Conservation (phyloP, 331 rosid genomes). For the Stylosanthes scabra region DNA sequence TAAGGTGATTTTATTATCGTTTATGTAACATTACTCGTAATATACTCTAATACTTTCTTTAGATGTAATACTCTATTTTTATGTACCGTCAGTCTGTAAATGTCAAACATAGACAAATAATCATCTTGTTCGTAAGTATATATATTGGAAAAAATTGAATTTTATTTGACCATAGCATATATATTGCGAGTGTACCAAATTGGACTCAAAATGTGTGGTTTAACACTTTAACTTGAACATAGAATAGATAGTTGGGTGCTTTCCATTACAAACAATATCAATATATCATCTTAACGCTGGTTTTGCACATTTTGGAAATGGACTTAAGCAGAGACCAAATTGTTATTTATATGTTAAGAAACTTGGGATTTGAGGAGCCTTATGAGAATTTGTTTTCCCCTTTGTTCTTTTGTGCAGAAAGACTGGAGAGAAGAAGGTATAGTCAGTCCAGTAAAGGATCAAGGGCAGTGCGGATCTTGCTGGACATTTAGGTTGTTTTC, state of each 20-base stretch:
- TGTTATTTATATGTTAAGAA: neutral
- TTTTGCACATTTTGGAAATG: neutral
- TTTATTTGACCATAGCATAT: too few relatives aligned
- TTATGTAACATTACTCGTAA: too few relatives aligned
- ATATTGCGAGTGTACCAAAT: too few relatives aligned
- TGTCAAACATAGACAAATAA: too few relatives aligned
- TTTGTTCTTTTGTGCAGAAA: conserved; percentile 59
- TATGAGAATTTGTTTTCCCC: conserved; percentile 18
- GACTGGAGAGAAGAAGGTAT: conserved; percentile 91
- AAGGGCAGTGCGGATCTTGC: conserved; percentile 95
- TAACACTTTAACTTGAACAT: neutral
- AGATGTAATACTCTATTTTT: too few relatives aligned
- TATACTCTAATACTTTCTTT: too few relatives aligned
- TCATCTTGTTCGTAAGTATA: too few relatives aligned
- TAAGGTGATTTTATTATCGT: too few relatives aligned
- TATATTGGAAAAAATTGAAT: too few relatives aligned
- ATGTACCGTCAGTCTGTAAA: too few relatives aligned
- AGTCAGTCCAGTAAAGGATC: conserved; percentile 84
- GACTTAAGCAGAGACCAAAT: neutral
- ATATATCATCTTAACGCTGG: neutral
- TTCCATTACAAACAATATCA: neutral
- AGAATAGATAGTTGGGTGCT: neutral
- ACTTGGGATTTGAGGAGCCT: neutral
- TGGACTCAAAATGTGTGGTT: neutral
- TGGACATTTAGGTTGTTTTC: conserved; percentile 93